Conservation (phyloP, 495 filamentous ascomycete species). For the Cercophora newfieldiana region DNA sequence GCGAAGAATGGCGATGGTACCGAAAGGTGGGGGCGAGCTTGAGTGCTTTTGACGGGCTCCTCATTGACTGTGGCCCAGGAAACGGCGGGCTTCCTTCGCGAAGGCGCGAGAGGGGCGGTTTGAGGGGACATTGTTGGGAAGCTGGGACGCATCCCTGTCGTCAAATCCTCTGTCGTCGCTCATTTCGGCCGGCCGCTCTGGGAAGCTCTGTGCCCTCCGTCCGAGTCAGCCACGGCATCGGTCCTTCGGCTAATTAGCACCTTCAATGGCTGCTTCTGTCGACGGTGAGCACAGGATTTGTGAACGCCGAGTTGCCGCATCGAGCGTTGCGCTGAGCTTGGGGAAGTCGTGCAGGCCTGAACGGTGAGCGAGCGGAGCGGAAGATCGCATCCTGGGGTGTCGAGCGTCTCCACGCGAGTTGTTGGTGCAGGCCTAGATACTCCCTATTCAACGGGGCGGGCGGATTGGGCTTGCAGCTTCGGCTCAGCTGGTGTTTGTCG, state of each 20-base stretch:
- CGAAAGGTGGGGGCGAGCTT: neutral
- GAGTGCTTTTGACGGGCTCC: neutral
- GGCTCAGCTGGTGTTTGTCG: slow-evolving; percentile 8
- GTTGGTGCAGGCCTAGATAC: neutral
- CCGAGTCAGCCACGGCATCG: neutral
- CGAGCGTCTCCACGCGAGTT: neutral
- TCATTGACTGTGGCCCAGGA: neutral
- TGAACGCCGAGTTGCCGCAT: neutral
- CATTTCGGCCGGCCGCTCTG: slow-evolving; percentile 9
- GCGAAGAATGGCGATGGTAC: slow-evolving; percentile 12
- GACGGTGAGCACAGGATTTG: neutral
- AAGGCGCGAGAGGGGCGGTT: neutral
- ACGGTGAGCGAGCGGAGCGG: neutral
- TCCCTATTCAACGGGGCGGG: neutral
- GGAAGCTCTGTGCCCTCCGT: neutral
- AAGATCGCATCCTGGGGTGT: neutral
- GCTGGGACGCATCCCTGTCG: slow-evolving; percentile 12
- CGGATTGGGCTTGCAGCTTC: neutral
- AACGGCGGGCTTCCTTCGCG: neutral
- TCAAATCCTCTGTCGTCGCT: slow-evolving; percentile 10
- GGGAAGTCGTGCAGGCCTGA: neutral
- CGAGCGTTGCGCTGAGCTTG: neutral
- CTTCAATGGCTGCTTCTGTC: neutral
- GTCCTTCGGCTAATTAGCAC: neutral
- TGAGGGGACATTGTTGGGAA: neutral